Evolutionary conservation across 805 yeast genomes (phyloP).

Genomic region (Allodekkera sacchari): DNA sequence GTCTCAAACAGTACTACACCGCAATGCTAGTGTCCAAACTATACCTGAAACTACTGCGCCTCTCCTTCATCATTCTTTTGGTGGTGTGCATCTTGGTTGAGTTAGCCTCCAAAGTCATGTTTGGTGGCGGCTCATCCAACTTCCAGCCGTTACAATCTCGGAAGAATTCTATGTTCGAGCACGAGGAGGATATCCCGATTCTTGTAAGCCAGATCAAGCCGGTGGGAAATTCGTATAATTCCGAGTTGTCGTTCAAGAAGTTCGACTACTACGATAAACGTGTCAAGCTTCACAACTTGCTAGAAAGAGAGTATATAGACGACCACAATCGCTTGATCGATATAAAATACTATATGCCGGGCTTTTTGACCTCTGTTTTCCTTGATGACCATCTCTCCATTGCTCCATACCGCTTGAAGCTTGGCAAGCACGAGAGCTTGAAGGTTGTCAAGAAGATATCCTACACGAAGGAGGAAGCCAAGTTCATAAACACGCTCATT

Average conservation of each 20-base stretch:
- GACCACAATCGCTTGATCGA: not conserved
- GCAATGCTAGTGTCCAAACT: too few species aligned
- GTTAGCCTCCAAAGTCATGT: too few species aligned
- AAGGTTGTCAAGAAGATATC: not conserved
- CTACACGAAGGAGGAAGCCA: conserved; percentile 1
- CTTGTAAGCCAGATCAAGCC: conserved; percentile 1
- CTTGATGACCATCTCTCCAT: not conserved
- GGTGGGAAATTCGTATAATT: conserved; percentile 1
- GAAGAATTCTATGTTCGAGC: too few species aligned
- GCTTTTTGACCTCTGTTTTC: conserved; percentile 1
- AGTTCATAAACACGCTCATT: conserved; percentile 4
- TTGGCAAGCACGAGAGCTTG: conserved; percentile 1
- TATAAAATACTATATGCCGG: not conserved
- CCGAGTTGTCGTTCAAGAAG: conserved; percentile 2
- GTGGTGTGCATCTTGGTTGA: too few species aligned
- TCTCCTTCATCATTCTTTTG: too few species aligned
- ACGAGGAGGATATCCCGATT: conserved; percentile 1
- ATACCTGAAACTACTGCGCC: too few species aligned
- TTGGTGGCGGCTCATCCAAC: too few species aligned
- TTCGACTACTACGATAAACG: conserved; percentile 2
- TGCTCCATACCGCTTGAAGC: not conserved
- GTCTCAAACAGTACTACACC: too few species aligned
- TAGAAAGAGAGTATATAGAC: not conserved
- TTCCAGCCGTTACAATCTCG: too few species aligned
- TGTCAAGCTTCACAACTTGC: not conserved